Evolutionary conservation across 2,329 filamentous ascomycete species (phyloP).

Genomic region (Aspergillus phoenicis): DNA sequence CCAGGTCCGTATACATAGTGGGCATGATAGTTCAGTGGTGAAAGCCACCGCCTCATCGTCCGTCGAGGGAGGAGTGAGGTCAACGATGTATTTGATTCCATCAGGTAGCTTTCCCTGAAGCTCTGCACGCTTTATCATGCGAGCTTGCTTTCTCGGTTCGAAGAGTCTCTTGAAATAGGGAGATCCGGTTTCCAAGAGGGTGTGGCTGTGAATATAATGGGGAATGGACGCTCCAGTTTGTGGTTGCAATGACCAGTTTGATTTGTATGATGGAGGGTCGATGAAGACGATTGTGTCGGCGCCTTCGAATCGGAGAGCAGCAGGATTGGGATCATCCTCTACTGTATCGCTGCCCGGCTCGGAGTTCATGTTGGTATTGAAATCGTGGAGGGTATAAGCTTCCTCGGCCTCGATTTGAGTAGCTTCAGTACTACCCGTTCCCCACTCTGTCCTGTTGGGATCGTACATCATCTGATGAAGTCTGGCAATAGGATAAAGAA

Average conservation of each 20-base stretch:
- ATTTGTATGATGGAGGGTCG: conserved; percentile 31
- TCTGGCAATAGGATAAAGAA: no score
- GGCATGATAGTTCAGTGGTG: conserved; percentile 61
- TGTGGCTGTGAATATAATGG: conserved; percentile 38
- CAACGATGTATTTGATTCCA: conserved; percentile 61
- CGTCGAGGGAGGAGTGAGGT: conserved; percentile 64
- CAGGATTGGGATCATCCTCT: not conserved
- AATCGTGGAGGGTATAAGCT: no score
- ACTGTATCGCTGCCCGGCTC: no score
- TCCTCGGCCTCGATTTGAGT: not conserved
- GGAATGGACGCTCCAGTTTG: conserved; percentile 26
- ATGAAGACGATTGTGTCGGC: conserved; percentile 44
- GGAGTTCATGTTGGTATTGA: no score
- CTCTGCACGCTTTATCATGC: conserved; percentile 34
- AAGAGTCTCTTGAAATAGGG: conserved; percentile 35
- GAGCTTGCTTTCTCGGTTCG: conserved; percentile 29
- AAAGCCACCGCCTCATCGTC: conserved; percentile 65
- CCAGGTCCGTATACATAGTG: conserved; percentile 60
- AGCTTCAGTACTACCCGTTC: not conserved
- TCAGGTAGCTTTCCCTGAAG: conserved; percentile 30
- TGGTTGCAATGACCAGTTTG: conserved; percentile 16
- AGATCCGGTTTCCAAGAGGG: conserved; percentile 34
- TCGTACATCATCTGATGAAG: no score
- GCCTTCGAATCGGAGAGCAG: conserved; percentile 19
- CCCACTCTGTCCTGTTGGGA: no score